Conservation (phyloP, 2,329 filamentous ascomycete species). For the Fusarium brevicatenulatum region DNA sequence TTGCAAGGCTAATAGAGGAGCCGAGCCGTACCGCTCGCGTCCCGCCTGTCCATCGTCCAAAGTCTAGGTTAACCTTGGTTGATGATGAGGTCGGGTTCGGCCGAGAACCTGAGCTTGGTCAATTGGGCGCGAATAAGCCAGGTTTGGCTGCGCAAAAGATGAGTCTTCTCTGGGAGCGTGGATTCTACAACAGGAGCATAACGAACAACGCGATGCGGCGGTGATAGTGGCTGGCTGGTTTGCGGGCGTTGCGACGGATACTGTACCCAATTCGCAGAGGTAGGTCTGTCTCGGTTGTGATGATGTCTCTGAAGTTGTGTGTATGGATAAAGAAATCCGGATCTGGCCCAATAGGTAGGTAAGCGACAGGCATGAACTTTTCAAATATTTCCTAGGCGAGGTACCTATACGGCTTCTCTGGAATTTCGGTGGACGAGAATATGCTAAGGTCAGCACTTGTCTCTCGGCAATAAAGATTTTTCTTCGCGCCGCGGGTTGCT, state of each 20-base stretch:
- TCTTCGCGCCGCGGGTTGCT: conserved; percentile 7
- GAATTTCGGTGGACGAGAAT: conserved; percentile 5
- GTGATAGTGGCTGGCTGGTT: conserved; percentile 16
- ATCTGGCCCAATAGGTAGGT: conserved; percentile 1
- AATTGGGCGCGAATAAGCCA: background rate
- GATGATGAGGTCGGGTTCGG: conserved; percentile 24
- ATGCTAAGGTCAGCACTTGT: conserved; percentile 1
- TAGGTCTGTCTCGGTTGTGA: background rate
- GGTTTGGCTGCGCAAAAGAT: conserved; percentile 9
- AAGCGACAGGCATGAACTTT: background rate
- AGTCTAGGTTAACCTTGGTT: conserved; percentile 20
- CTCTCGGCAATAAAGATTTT: conserved; percentile 10
- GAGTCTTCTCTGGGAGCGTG: background rate
- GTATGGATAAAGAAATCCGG: conserved; percentile 14
- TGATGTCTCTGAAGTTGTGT: conserved; percentile 13
- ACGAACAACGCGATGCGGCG: background rate
- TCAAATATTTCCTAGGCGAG: background rate
- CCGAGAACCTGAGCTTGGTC: conserved; percentile 16
- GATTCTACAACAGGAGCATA: background rate
- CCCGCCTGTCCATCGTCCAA: conserved; percentile 33
- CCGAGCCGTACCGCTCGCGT: conserved; percentile 41
- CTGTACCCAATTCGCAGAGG: conserved; percentile 1
- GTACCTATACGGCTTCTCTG: background rate
- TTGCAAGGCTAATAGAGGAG: conserved; percentile 37
- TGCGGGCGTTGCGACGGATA: conserved; percentile 12